Conservation (phyloP, 352 stramenopile species). For the Phytophthora kernoviae region DNA sequence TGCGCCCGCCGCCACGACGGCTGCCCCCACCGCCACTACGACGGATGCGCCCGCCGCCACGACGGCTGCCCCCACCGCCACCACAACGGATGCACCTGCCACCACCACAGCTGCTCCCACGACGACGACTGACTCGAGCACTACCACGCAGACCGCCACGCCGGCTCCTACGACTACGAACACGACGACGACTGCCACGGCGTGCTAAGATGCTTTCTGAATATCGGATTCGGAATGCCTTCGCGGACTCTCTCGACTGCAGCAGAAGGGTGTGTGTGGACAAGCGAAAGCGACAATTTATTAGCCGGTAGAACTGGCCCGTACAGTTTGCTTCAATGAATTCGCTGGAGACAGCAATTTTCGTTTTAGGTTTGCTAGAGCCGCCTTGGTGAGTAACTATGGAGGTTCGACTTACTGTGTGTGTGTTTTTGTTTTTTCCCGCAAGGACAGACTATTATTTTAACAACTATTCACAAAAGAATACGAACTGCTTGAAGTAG, state of each 20-base stretch:
- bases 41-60: conserved; percentile 2
- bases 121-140: neutral
- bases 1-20: conserved; percentile 1
- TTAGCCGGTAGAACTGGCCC: neutral
- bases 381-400: no score
- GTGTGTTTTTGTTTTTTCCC: no score
- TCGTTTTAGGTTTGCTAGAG: no score
- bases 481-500: no score
- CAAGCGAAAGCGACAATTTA: neutral
- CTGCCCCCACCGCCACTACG: neutral
- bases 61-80: neutral
- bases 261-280: conserved; percentile 4
- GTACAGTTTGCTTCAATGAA: no score
- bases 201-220: conserved; percentile 24
- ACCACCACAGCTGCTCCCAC: conserved; percentile 2
- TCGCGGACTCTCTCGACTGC: neutral
- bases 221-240: conserved; percentile 8
- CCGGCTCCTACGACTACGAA: conserved; percentile 11
- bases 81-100: conserved; percentile 1
- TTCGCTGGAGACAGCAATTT: no score
- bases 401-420: no score
- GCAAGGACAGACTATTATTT: no score
- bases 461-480: no score
- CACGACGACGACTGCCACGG: conserved; percentile 14
- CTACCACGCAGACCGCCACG: no score